Evolutionary conservation across 305 asterid genomes (phyloP).

Genomic region (Solanum hybrid): DNA sequence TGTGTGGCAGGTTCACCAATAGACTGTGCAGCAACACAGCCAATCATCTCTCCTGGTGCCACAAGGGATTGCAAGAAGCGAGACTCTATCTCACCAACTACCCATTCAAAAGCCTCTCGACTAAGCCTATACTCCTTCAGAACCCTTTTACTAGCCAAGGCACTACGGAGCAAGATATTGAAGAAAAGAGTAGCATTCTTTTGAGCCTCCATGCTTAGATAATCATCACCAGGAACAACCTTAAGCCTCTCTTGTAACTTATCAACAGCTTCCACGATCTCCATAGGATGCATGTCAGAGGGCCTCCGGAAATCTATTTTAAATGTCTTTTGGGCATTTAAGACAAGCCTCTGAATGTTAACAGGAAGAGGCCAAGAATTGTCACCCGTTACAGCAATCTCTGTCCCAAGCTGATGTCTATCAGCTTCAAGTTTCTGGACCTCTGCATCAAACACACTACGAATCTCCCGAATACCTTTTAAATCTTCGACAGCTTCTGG

Average conservation of each 20-base stretch:
- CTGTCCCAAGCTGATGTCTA: conserved; percentile 82
- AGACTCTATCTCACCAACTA: conserved; percentile 92
- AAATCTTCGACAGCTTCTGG: conserved; percentile 90
- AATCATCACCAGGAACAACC: conserved; percentile 97
- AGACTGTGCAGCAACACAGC: conserved; percentile 97
- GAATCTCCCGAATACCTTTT: conserved; percentile 79
- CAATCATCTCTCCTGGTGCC: conserved; percentile 98
- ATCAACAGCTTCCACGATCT: conserved; percentile 97
- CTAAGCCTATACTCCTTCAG: conserved; percentile 87
- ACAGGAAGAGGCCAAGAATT: conserved; percentile 92
- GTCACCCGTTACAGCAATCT: conserved; percentile 91
- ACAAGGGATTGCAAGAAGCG: conserved; percentile 96
- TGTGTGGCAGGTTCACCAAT: conserved; percentile 99
- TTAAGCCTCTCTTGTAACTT: conserved; percentile 92
- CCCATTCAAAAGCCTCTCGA: conserved; percentile 97
- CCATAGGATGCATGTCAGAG: conserved; percentile 98
- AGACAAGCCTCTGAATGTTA: conserved; percentile 79
- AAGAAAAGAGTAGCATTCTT: conserved; percentile 97
- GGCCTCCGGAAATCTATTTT: conserved; percentile 92
- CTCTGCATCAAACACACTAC: conserved; percentile 97
- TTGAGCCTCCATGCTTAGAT: conserved; percentile 95
- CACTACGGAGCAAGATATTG: conserved; percentile 91
- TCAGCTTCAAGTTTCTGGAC: conserved; percentile 90
- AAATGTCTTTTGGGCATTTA: conserved; percentile 93
- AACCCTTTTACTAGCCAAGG: conserved; percentile 94